Evolutionary conservation across 2,329 filamentous ascomycete species (phyloP), one percentile per base, ranked within the genome.

Genomic region (Fusarium tupiense): DNA sequence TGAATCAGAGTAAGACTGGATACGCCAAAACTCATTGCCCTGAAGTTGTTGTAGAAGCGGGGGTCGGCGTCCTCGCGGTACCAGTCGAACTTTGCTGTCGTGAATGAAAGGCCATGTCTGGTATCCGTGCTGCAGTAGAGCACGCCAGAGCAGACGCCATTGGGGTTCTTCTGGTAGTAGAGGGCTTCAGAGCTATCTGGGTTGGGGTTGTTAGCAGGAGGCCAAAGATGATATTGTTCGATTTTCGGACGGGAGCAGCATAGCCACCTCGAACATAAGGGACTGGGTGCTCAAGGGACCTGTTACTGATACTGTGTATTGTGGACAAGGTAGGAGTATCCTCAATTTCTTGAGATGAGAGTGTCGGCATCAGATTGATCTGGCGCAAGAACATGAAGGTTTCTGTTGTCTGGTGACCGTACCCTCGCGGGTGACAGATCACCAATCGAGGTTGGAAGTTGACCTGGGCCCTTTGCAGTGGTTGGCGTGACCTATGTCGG

Each of bases 1-100:
- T 11, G 29, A 1, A 8, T 8, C 5, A 10, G 17, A 29, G 6
- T 6, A 6, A 29, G 11, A 5, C 24, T 29, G 19, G 8, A 5
- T 22, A 5, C 29, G 22, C 22, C 24, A 35, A 35, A 35, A 35
- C 33, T 35, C 6, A 16, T 35, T 35, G 35, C 9, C 17, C 35
- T 37, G 35, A 37, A 37, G 35, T 37, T 17, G 8, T 37, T 37
- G 16, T 37, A 37, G 35, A 37, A 37, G 35, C 35, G 35, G 16
- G 17, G 35, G 35, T 37, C 16, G 35, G 17, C 19, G 17, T 37
- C 35, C 35, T 37, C 4, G 35, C 35, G 35, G 17, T 37, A 10
- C 35, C 35, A 37, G 35, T 37, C 35, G 35, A 37, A 5, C 35
- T 37, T 19, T 37, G 35, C 16, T 37, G 17, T 17, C 35, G 17